Conservation (phyloP, 169 alveolate species). For the Plasmodium falciparum region DNA sequence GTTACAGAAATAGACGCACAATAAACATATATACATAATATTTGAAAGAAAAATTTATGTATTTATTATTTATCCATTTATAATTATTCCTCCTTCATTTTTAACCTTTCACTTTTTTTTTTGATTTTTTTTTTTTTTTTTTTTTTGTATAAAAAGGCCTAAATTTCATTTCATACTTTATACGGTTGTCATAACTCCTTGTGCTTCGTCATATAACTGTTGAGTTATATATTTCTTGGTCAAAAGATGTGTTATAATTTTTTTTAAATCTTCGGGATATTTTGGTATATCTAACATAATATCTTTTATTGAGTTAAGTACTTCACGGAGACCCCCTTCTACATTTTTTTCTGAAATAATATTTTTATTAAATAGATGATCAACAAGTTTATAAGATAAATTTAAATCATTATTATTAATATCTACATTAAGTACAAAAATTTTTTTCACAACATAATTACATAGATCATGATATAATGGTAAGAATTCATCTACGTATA, state of each 20-base stretch:
- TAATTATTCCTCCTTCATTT: too few relatives aligned
- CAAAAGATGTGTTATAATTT: conserved; percentile 28
- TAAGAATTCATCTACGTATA: conserved; percentile 62
- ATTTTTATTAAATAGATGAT: conserved; percentile 29
- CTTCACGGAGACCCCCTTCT: conserved; percentile 52
- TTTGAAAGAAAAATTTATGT: too few relatives aligned
- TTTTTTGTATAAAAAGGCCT: too few relatives aligned
- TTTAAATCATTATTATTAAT: conserved; percentile 42
- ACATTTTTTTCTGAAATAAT: conserved; percentile 52
- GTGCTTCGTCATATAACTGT: conserved; percentile 22
- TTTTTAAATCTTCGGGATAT: conserved; percentile 49
- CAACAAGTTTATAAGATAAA: conserved; percentile 45
- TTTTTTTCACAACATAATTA: conserved; percentile 71
- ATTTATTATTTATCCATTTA: too few relatives aligned
- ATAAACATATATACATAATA: too few relatives aligned
- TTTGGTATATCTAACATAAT: conserved; percentile 72
- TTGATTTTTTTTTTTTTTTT: too few relatives aligned
- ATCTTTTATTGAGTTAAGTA: conserved; percentile 39
- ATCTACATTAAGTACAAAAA: conserved; percentile 61
- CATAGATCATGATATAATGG: conserved; percentile 67
- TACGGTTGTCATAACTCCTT: too few relatives aligned
- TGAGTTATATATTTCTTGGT: conserved; percentile 37
- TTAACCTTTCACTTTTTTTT: too few relatives aligned
- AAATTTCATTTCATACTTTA: too few relatives aligned
- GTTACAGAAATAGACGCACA: too few relatives aligned